Evolutionary conservation across 176 grass and related monocot species (phyloP).

Genomic region (Dendrocalamus sinicus): DNA sequence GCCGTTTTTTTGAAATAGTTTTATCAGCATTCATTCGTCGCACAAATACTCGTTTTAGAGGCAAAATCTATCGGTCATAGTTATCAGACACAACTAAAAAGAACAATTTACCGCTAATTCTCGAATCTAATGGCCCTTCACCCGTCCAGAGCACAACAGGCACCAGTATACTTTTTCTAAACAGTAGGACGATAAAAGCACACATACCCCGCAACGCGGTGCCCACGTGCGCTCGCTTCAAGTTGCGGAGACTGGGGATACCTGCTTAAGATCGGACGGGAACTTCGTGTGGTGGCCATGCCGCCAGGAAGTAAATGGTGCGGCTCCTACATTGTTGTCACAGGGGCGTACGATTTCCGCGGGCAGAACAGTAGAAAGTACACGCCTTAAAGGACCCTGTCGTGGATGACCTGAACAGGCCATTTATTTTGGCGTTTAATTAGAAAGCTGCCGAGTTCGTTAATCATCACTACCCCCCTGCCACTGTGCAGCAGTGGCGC

Average conservation of each 20-base stretch:
- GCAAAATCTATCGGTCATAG: accelerated
- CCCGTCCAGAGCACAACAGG: too few species aligned
- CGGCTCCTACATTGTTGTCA: slow-evolving; percentile 34
- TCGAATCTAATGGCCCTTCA: neutral
- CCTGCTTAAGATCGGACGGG: neutral
- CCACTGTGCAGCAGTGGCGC: slow-evolving; percentile 25
- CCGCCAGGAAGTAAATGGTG: slow-evolving; percentile 16
- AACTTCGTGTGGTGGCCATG: neutral
- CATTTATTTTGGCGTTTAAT: neutral
- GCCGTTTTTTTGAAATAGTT: accelerated
- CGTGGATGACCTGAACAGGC: neutral
- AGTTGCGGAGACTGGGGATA: neutral
- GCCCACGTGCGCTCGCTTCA: neutral
- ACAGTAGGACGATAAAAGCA: neutral
- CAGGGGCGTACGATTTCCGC: neutral
- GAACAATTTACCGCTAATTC: too few species aligned
- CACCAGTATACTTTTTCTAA: neutral
- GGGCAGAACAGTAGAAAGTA: neutral
- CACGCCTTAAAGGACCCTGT: neutral
- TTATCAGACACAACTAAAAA: too few species aligned
- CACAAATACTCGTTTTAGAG: too few species aligned
- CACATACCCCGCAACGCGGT: neutral
- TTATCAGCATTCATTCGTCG: too few species aligned
- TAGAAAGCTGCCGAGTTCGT: neutral
- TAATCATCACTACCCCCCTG: neutral